Conservation (phyloP, 2,329 filamentous ascomycete species). For the Fusarium napiforme region DNA sequence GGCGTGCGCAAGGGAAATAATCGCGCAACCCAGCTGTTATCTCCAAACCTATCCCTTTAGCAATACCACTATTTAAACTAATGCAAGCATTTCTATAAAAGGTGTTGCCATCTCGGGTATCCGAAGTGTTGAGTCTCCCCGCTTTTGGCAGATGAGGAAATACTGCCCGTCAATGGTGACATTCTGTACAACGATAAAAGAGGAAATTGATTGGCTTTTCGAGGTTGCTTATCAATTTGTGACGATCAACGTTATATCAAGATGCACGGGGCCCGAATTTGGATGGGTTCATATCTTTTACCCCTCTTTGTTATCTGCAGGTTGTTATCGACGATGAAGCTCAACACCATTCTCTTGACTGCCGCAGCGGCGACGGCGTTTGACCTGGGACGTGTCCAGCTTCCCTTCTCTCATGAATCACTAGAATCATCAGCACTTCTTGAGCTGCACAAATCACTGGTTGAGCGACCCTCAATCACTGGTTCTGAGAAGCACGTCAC, state of each 20-base stretch:
- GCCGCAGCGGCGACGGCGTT: background rate
- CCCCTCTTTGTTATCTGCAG: background rate
- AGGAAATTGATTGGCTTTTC: background rate
- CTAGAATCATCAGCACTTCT: background rate
- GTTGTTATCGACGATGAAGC: background rate
- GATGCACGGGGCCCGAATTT: background rate
- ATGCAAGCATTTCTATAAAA: background rate
- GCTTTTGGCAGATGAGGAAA: background rate
- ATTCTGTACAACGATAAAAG: background rate
- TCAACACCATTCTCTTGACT: background rate
- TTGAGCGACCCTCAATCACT: background rate
- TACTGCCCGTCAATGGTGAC: background rate
- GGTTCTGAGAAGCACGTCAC: constrained; percentile 1
- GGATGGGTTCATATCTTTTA: background rate
- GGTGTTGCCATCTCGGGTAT: background rate
- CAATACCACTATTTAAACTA: accelerated
- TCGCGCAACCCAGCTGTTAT: background rate
- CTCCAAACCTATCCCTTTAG: background rate
- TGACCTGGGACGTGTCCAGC: background rate
- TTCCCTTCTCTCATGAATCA: background rate
- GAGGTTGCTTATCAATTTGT: background rate
- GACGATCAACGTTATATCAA: background rate
- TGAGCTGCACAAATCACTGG: background rate
- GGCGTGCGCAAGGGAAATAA: background rate
- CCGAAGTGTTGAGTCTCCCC: background rate